Conservation (phyloP, 495 filamentous ascomycete genomes). For the Talaromyces nanjingensis region DNA sequence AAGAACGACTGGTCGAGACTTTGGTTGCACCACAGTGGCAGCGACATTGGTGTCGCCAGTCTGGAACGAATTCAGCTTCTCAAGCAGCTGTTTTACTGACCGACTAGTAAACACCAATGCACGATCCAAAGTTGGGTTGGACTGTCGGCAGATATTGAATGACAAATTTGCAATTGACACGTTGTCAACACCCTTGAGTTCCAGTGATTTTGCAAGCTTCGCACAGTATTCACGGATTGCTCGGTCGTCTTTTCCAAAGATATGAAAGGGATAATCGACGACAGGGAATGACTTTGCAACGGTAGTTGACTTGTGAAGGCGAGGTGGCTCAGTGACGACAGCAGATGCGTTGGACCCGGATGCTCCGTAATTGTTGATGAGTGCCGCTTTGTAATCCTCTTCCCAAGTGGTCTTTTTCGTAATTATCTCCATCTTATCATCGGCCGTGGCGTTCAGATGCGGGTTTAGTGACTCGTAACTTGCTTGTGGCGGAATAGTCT, state of each 20-base stretch:
- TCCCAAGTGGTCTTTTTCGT: slow-evolving; percentile 26
- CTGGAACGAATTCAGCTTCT: slow-evolving; percentile 8
- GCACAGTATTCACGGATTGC: slow-evolving; percentile 14
- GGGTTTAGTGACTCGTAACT: slow-evolving; percentile 37
- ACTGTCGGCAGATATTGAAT: slow-evolving; percentile 15
- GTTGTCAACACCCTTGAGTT: slow-evolving; percentile 4
- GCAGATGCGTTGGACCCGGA: slow-evolving; percentile 37
- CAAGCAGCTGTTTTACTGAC: slow-evolving; percentile 9
- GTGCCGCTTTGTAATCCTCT: slow-evolving; percentile 22
- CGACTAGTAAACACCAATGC: slow-evolving; percentile 9
- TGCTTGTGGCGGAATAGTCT: slow-evolving; percentile 33
- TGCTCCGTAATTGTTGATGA: slow-evolving; percentile 45
- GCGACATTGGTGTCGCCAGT: background rate
- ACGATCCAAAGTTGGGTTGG: slow-evolving; percentile 13
- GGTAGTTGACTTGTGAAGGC: background rate
- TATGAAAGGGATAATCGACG: slow-evolving; percentile 24
- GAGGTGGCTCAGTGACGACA: slow-evolving; percentile 20
- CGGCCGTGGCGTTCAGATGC: slow-evolving; percentile 14
- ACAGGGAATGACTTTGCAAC: background rate
- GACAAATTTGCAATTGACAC: slow-evolving; percentile 10
- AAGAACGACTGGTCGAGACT: slow-evolving; percentile 31
- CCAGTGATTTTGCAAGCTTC: slow-evolving; percentile 12
- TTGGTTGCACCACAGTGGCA: slow-evolving; percentile 2
- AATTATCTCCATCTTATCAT: slow-evolving; percentile 34
- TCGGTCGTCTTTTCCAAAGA: slow-evolving; percentile 23